A percentile compares a stretch with the other conserved stretches of the same genome.
Conservation (phyloP, 768 basidiomycete genomes). For the Mycena amicta region DNA sequence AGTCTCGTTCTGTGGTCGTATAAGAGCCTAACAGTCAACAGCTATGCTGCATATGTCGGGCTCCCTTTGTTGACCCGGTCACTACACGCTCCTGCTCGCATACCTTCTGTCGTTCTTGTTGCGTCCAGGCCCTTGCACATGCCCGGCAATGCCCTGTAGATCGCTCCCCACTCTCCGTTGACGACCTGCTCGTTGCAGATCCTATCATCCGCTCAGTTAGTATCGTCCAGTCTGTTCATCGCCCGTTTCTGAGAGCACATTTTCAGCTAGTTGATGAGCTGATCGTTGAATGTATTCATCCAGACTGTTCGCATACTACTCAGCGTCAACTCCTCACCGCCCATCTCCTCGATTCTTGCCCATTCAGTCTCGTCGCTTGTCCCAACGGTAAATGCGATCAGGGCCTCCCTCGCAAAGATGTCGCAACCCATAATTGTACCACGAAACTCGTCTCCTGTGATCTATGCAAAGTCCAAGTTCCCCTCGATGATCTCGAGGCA, state of each 20-base stretch:
- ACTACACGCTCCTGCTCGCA: slow-evolving; percentile 78
- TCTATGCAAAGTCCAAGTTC: slow-evolving; percentile 37
- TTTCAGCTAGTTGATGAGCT: slow-evolving; percentile 82
- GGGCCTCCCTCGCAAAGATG: slow-evolving; percentile 47
- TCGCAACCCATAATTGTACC: slow-evolving; percentile 40
- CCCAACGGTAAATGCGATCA: slow-evolving; percentile 48
- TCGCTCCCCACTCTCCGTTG: slow-evolving; percentile 61
- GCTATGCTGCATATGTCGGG: slow-evolving; percentile 81
- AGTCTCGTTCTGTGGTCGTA: slow-evolving; percentile 25
- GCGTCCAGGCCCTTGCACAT: slow-evolving; percentile 66
- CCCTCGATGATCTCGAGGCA: slow-evolving; percentile 41
- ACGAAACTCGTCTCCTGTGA: slow-evolving; percentile 42
- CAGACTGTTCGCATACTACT: slow-evolving; percentile 64
- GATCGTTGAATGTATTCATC: slow-evolving; percentile 68
- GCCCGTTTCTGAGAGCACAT: slow-evolving; percentile 1
- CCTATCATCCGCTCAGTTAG: slow-evolving; percentile 77
- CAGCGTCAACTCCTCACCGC: slow-evolving; percentile 67
- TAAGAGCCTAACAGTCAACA: slow-evolving; percentile 27
- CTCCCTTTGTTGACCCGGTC: slow-evolving; percentile 75
- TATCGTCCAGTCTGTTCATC: slow-evolving; percentile 12
- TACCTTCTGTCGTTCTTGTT: slow-evolving; percentile 87
- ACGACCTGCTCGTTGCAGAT: slow-evolving; percentile 68
- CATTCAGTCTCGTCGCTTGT: slow-evolving; percentile 57
- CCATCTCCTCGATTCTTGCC: slow-evolving; percentile 66
- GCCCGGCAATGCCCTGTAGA: slow-evolving; percentile 84